Evolutionary conservation across 202 grass and related monocot genomes (phyloP).

Genomic region (Setaria viridis): DNA sequence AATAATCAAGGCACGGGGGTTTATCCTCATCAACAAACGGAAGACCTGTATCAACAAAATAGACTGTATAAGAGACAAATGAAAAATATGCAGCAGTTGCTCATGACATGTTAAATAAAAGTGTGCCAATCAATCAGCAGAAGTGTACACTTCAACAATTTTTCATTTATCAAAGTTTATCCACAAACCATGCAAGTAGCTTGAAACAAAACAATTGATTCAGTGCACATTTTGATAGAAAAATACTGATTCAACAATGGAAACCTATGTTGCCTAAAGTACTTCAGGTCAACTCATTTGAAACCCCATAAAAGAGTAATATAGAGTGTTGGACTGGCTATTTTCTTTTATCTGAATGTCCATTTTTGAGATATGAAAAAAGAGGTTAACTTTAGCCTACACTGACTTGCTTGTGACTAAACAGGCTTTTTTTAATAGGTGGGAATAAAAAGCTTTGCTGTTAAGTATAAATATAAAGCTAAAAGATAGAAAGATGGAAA

Average conservation of each 20-base stretch:
- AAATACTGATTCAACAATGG: not conserved
- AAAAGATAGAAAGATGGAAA: conserved; percentile 14
- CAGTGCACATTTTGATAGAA: conserved; percentile 1
- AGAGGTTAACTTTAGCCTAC: conserved; percentile 1
- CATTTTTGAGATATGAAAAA: conserved; percentile 10
- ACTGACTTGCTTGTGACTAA: not conserved
- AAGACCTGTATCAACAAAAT: conserved; percentile 75
- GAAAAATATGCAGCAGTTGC: not conserved
- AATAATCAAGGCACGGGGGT: conserved; percentile 79
- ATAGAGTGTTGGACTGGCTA: not conserved
- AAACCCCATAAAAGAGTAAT: not conserved
- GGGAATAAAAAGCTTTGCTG: not conserved
- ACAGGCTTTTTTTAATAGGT: not conserved
- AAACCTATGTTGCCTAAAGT: conserved; percentile 1
- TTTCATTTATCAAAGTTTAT: conserved; percentile 8
- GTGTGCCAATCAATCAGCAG: conserved; percentile 15
- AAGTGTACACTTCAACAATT: conserved; percentile 14
- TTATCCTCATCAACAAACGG: conserved; percentile 82
- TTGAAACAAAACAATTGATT: conserved; percentile 8
- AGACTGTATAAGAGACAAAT: not conserved
- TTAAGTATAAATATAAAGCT: not conserved
- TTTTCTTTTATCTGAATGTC: conserved; percentile 7
- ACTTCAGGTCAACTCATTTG: conserved; percentile 1
- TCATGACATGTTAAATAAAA: conserved; percentile 21
- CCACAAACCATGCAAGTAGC: not conserved